Base-by-base conservation (phyloP, 108 stramenopile genomes). In the Cylindrotheca fusiformis region DNA sequence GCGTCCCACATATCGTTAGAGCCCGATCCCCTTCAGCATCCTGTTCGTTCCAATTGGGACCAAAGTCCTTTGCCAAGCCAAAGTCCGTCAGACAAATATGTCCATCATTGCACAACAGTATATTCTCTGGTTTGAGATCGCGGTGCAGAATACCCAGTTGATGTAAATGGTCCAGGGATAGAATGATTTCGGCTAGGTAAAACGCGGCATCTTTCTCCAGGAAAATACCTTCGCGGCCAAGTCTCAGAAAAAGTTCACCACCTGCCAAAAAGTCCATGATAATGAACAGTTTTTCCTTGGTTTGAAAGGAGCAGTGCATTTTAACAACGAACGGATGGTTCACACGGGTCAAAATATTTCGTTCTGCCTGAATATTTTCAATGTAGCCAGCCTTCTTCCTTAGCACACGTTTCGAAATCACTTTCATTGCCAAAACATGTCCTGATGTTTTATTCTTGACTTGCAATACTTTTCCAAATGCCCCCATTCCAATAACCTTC, bases 401-500 rank as follows among this genome's bases (percentile, higher is more conserved):
- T 55, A 99, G 63, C 54, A 97, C 67, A 26, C 93, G 79, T 67
- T 99, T 99, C 63, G 86, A 89, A 47, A 99, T 97, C 19, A 97
- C 74, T 62, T 99, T 99, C 98, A 99, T 97, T 45, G 98, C 98
- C 32, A 85, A 66, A 10, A 96, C 73, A 61, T 86, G 72, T n/a
- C 72, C 49, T 47, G 85, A 84, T 56, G 75, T 77, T 47, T 86
- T 75, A 66, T 95, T 91, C 54, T 84, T 81, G 27, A 93, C 95
- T 57, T 91, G 96, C 18, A 99, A 63, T n/a, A 99, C 99, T 60
- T 96, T 96, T 23, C 99, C 99, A 77, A 97, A 99, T 1, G 97
- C 94, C 0, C 99, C 99, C 90, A 95, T 94, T 2, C 99, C 99
- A 33, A 99, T 96, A 2, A 93, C 91, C 45, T 82, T 87, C 50